These are phyloP conservation scores for Phialocephala sp. DNA, from an alignment of 2,329 filamentous ascomycete species.

Conservation along the genomic window DNA sequence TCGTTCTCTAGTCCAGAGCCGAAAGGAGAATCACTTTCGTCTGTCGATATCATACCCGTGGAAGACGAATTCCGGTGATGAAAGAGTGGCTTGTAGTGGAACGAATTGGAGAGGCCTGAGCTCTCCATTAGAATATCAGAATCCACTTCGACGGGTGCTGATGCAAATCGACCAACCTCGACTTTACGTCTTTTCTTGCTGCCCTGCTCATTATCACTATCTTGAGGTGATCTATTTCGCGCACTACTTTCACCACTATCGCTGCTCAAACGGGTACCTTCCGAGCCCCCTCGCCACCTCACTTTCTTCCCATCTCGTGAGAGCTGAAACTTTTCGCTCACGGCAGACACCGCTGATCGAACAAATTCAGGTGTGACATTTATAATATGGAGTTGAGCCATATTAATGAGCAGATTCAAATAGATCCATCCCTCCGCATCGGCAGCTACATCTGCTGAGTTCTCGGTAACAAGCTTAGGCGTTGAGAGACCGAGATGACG, in stretches of 20 bases:
- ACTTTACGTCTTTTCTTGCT: slow-evolving; percentile 37
- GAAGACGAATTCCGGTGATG: slow-evolving; percentile 54
- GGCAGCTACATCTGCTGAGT: slow-evolving; percentile 58
- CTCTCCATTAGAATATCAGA: slow-evolving; percentile 26
- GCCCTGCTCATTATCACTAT: slow-evolving; percentile 35
- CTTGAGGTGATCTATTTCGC: slow-evolving; percentile 47
- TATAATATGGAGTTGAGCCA: slow-evolving; percentile 85
- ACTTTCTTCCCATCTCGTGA: slow-evolving; percentile 80
- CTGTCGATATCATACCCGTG: slow-evolving; percentile 50
- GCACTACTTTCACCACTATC: slow-evolving; percentile 62
- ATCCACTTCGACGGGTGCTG: slow-evolving; percentile 15
- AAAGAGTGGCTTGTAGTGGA: slow-evolving; percentile 71
- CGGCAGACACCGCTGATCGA: slow-evolving; percentile 70
- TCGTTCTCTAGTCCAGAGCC: slow-evolving; percentile 5
- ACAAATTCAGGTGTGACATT: slow-evolving; percentile 83
- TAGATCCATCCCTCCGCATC: slow-evolving; percentile 81
- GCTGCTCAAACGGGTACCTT: slow-evolving; percentile 69
- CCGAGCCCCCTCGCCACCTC: slow-evolving; percentile 74
- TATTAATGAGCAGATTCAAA: slow-evolving; percentile 77
- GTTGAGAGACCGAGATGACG: slow-evolving; percentile 73
- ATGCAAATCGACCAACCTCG: slow-evolving; percentile 27
- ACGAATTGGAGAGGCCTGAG: slow-evolving; percentile 51
- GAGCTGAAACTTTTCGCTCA: slow-evolving; percentile 77
- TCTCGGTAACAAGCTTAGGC: slow-evolving; percentile 56
- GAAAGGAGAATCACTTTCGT: slow-evolving; percentile 51